These are phyloP conservation scores for Mycena rosella DNA, from an alignment of 768 basidiomycete genomes.

Conservation along the genomic window DNA sequence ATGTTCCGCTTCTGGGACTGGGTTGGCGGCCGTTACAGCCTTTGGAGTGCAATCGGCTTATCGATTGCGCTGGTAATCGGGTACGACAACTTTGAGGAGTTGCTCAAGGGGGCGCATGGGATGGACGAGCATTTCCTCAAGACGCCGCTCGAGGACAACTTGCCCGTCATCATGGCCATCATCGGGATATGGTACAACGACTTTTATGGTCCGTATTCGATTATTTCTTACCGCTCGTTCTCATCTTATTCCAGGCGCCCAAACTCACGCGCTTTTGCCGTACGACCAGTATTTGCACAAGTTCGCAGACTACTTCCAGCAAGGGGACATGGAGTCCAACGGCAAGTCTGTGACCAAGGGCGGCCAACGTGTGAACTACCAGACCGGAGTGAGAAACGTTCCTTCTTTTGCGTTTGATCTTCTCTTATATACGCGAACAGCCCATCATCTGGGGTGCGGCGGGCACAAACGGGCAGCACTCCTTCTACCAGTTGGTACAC, in stretches of 20 bases:
- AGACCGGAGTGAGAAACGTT: conserved; percentile 84
- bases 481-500: conserved; percentile 98
- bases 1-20: conserved; percentile 99
- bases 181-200: conserved; percentile 99
- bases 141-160: conserved; percentile 87
- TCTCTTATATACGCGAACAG: conserved; percentile 50
- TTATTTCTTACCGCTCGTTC: conserved; percentile 22
- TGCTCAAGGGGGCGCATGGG: conserved; percentile 93
- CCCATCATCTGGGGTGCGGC: conserved; percentile 99
- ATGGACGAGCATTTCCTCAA: conserved; percentile 98
- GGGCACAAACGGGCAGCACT: conserved; percentile 99
- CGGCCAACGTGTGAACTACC: conserved; percentile 92
- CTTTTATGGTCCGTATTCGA: conserved; percentile 78
- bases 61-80: conserved; percentile 95
- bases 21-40: conserved; percentile 98
- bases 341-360: conserved; percentile 97
- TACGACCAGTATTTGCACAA: conserved; percentile 99
- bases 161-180: conserved; percentile 91
- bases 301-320: conserved; percentile 99
- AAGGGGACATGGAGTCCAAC: conserved; percentile 99
- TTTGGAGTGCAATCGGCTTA: conserved; percentile 98
- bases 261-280: conserved; percentile 95
- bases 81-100: conserved; percentile 91
- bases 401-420: not conserved
- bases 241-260: conserved; percentile 67